Base-by-base conservation (phyloP, 2,329 filamentous ascomycete genomes). In the Madurella mycetomatis region DNA sequence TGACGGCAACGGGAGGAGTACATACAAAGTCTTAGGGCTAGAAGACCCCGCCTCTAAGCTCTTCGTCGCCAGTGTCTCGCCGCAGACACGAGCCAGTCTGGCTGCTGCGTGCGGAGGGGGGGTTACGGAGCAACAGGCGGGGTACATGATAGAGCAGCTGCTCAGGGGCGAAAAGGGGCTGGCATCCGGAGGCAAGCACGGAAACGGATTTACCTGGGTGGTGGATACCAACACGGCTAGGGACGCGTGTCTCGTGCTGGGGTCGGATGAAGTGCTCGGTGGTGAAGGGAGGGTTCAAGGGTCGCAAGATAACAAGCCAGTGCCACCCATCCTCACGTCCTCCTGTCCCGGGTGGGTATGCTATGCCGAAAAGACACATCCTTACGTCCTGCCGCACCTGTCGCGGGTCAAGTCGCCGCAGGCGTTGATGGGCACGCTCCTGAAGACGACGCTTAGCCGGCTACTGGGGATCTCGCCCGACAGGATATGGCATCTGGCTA, bases 311-410 rank as follows among this genome's bases (percentile, higher is more conserved):
- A 53, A 65, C 25, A 62, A 55, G 19, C 58, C 69, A 4, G 60
- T 66, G 18, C 75, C 76, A 51, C 88, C 90, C 0, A 84, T 92
- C 31, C 79, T 99, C 42, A 90, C 92, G 9, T 92, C 92, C 3
- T 90, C 90, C 17, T 99, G 94, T 69, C 94, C 94, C 1, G 94
- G 94, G 8, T 99, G 95, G 92, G 92, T 99, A 53, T 99, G 94
- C 73, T 99, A 99, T 67, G 92, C 92, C 25, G 94, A 99, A 70
- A 97, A 99, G 74, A 97, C 92, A 52, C 94, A 99, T 66, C 91
- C 94, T 1, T 87, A 96, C 66, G 85, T 97, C 52, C 79, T 99
- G 47, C 90, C 91, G 30, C 91, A 99, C 70, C 78, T 99, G 51
- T 96, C 92, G 54, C 84, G 84, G 47, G 79, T 97, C 59, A 99